Evolutionary conservation across 1,284 basidiomycete genomes (phyloP).

Genomic region (Cutaneotrichosporon arboriforme): DNA sequence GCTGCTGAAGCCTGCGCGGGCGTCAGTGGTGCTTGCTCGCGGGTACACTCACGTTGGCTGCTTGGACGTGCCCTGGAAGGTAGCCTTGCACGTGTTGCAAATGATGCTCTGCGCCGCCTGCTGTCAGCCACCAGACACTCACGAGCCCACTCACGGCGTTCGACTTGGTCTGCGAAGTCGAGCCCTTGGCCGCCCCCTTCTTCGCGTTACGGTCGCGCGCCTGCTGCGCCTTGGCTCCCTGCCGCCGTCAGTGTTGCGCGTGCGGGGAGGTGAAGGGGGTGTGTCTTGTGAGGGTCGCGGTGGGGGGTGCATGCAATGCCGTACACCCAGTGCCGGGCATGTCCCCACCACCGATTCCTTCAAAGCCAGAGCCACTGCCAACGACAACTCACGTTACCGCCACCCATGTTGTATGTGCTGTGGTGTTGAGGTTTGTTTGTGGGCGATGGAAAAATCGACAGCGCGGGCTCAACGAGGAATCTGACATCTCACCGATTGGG

Average conservation of each 20-base stretch:
- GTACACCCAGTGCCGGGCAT: no score
- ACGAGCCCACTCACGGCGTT: constrained; percentile 37
- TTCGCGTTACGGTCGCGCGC: constrained; percentile 35
- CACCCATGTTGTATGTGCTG: constrained; percentile 27
- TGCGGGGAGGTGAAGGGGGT: no score
- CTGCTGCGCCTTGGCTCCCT: constrained; percentile 46
- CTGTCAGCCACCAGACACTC: background rate
- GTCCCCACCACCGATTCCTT: no score
- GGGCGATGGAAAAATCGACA: background rate
- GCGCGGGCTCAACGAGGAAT: background rate
- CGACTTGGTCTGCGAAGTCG: constrained; percentile 41
- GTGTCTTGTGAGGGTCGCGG: no score
- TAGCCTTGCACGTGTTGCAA: constrained; percentile 50
- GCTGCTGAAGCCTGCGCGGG: constrained; percentile 30
- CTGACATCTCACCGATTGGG: background rate
- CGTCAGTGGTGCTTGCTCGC: background rate
- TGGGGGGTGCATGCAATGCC: no score
- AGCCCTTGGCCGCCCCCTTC: constrained; percentile 29
- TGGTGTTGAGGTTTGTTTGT: background rate
- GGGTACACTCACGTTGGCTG: constrained; percentile 40
- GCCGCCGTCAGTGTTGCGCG: constrained; percentile 16
- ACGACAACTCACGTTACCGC: constrained; percentile 44
- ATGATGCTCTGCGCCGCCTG: constrained; percentile 50
- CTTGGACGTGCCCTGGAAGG: constrained; percentile 51
- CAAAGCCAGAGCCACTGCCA: no score